A percentile compares a stretch with the other conserved stretches of the same genome.
Conservation (phyloP, 495 filamentous ascomycete genomes). For the Lophiotrema nucula region DNA sequence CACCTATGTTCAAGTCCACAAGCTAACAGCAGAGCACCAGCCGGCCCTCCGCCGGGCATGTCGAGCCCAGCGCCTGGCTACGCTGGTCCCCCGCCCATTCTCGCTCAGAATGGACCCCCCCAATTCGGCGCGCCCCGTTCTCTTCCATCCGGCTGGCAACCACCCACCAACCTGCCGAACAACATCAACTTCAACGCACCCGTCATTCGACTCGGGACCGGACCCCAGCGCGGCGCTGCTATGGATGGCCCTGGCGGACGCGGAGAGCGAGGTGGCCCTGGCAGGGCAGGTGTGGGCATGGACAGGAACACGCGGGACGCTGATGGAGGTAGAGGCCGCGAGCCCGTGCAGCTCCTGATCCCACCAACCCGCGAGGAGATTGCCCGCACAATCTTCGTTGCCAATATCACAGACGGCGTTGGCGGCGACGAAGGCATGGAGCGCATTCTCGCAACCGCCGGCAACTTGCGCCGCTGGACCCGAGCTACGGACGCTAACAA, state of each 20-base stretch:
- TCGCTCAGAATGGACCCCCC: no score
- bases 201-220: constrained; percentile 85
- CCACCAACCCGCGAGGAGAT: constrained; percentile 90
- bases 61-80: no score
- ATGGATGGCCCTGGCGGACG: constrained; percentile 36
- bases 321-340: constrained; percentile 69
- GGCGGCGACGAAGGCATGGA: constrained; percentile 82
- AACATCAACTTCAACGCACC: constrained; percentile 98
- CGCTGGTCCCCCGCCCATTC: no score
- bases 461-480: constrained; percentile 80
- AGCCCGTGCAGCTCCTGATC: constrained; percentile 71
- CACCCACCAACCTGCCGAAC: constrained; percentile 78
- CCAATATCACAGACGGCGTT: constrained; percentile 74
- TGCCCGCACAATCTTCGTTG: constrained; percentile 84
- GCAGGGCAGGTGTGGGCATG: constrained; percentile 35
- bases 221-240: constrained; percentile 63
- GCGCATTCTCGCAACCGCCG: constrained; percentile 72
- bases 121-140: no score
- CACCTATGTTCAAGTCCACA: constrained; percentile 19
- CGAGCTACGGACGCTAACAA: constrained; percentile 76
- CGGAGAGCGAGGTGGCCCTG: constrained; percentile 21
- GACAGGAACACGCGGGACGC: constrained; percentile 59
- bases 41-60: no score
- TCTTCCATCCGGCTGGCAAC: constrained; percentile 82
- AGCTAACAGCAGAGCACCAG: no score